Conservation (phyloP, 495 filamentous ascomycete genomes). For the Aspergillus saccharolyticus region DNA sequence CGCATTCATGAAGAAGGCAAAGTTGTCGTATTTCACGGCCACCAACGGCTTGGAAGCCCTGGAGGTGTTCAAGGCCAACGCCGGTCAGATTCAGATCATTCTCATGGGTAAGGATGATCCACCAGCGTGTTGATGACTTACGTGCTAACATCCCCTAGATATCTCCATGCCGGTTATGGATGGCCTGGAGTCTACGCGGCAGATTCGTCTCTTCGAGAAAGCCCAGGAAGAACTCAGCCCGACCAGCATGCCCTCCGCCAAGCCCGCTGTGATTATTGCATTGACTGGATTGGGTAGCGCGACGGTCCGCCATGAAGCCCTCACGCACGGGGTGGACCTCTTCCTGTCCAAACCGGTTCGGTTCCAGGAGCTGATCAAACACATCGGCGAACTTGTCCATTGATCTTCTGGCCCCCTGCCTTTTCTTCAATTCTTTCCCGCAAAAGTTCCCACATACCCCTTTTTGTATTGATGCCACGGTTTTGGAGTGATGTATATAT, state of each 20-base stretch:
- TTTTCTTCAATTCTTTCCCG: not conserved
- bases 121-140: not conserved
- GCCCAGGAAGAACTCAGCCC: not conserved
- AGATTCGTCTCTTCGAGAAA: constrained; percentile 13
- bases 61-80: constrained; percentile 5
- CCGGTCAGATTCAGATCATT: constrained; percentile 7
- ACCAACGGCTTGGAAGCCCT: constrained; percentile 11
- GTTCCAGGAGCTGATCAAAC: constrained; percentile 8
- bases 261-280: constrained; percentile 7
- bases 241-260: not conserved
- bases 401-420: not conserved
- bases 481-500: not conserved
- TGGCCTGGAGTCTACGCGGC: constrained; percentile 11
- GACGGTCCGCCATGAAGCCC: constrained; percentile 7
- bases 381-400: constrained; percentile 1
- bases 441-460: not conserved
- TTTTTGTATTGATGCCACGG: not conserved
- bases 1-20: constrained; percentile 10
- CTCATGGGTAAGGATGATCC: constrained; percentile 9
- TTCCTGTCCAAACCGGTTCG: constrained; percentile 11
- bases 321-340: constrained; percentile 8
- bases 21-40: constrained; percentile 1
- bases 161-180: constrained; percentile 19
- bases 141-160: constrained; percentile 1
- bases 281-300: constrained; percentile 9